Evolutionary conservation across 768 basidiomycete species (phyloP).

Genomic region (Suillus hirtellus): DNA sequence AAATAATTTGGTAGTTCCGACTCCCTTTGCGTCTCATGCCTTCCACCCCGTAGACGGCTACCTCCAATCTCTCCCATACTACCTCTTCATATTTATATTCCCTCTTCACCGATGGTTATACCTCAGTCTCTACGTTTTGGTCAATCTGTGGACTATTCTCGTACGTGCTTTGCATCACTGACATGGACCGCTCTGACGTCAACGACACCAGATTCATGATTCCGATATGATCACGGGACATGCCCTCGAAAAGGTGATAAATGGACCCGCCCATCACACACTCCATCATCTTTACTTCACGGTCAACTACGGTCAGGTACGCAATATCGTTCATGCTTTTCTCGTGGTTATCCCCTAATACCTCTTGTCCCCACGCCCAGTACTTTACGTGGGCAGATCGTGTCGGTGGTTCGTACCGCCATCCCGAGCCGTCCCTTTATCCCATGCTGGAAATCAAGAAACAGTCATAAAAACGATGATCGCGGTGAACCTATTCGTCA

Average conservation of each 20-base stretch:
- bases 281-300: constrained; percentile 97
- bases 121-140: constrained; percentile 82
- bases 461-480: constrained; percentile 10
- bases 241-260: constrained; percentile 85
- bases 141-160: constrained; percentile 94
- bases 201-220: constrained; percentile 79
- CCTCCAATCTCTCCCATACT: constrained; percentile 92
- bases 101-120: constrained; percentile 86
- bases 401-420: constrained; percentile 81
- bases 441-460: constrained; percentile 66
- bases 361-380: constrained; percentile 36
- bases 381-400: constrained; percentile 98
- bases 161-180: constrained; percentile 43
- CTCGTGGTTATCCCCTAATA: constrained; percentile 17
- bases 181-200: constrained; percentile 5
- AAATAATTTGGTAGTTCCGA: constrained; percentile 65
- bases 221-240: constrained; percentile 98
- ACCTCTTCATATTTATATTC: constrained; percentile 89
- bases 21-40: constrained; percentile 95
- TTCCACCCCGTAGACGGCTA: constrained; percentile 98
- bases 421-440: constrained; percentile 81
- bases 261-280: constrained; percentile 98
- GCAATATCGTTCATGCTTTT: constrained; percentile 20
- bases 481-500: too few relatives aligned
- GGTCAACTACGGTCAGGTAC: constrained; percentile 90